phyloP scores from a whole-genome alignment of 2,329 filamentous ascomycete genomes.

The Pseudogymnoascus sp. region DNA sequence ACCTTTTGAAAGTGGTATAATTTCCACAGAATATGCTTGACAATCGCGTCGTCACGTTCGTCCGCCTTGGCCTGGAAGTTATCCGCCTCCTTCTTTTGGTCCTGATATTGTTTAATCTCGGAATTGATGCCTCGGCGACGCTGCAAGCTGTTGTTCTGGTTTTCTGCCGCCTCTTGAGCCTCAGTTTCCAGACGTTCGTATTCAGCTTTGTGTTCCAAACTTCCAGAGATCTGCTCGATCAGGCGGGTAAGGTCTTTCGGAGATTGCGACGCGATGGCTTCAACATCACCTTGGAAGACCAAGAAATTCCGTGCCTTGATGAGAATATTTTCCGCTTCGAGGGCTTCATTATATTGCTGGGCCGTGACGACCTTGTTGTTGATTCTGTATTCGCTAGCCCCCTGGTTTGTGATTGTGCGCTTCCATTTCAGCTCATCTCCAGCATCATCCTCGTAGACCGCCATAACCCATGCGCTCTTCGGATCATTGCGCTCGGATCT shows the following conservation, averaged over 20 bases:
- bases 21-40: constrained; percentile 94
- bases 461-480: constrained; percentile 97
- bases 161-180: constrained; percentile 78
- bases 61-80: constrained; percentile 86
- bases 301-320: constrained; percentile 98
- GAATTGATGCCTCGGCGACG: constrained; percentile 91
- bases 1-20: constrained; percentile 89
- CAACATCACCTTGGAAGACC: constrained; percentile 96
- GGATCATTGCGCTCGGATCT: constrained; percentile 72
- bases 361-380: constrained; percentile 86
- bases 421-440: constrained; percentile 96
- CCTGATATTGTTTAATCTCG: constrained; percentile 95
- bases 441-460: constrained; percentile 95
- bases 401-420: constrained; percentile 80
- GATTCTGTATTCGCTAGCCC: constrained; percentile 92
- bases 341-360: constrained; percentile 84
- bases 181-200: constrained; percentile 88
- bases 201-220: constrained; percentile 86
- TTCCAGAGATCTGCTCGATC: constrained; percentile 96
- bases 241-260: constrained; percentile 87
- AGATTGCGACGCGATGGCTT: constrained; percentile 91
- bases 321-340: constrained; percentile 91
- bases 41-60: constrained; percentile 83
- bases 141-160: constrained; percentile 81
- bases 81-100: constrained; percentile 93